Conservation (phyloP, 305 asterid species). For the Solanum hybrid region DNA sequence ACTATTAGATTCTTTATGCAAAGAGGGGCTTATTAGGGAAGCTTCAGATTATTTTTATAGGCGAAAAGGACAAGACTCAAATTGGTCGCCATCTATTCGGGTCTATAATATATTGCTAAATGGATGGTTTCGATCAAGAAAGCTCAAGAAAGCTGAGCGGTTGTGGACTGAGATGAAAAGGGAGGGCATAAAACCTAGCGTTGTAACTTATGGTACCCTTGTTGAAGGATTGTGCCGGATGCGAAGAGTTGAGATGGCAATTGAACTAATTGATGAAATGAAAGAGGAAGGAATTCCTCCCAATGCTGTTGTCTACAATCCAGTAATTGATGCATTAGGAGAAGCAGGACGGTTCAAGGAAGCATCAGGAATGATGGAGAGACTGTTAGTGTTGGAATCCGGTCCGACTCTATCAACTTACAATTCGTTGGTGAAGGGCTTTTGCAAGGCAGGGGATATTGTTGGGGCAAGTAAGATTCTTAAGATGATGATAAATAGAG, state of each 20-base stretch:
- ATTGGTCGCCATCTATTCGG: conserved; percentile 47
- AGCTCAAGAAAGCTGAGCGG: conserved; percentile 46
- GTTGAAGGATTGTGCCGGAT: conserved; percentile 68
- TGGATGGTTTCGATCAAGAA: conserved; percentile 69
- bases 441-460: conserved; percentile 78
- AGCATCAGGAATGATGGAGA: conserved; percentile 67
- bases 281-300: conserved; percentile 50
- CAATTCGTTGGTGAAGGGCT: conserved; percentile 78
- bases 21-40: conserved; percentile 59
- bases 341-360: conserved; percentile 78
- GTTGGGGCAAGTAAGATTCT: conserved; percentile 59
- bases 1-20: conserved; percentile 71
- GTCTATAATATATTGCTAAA: conserved; percentile 56
- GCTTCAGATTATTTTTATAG: conserved; percentile 52
- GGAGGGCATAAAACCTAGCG: conserved; percentile 43
- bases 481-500: conserved; percentile 54
- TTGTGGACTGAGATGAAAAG: conserved; percentile 61
- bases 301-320: conserved; percentile 65
- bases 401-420: conserved; percentile 78
- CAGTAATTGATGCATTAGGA: conserved; percentile 76
- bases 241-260: conserved; percentile 54
- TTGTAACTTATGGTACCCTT: conserved; percentile 73
- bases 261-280: conserved; percentile 57
- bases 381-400: conserved; percentile 47
- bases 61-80: conserved; percentile 32